Evolutionary conservation across 208 protist genomes (phyloP).

Genomic region (Histomonas meleagridis): DNA sequence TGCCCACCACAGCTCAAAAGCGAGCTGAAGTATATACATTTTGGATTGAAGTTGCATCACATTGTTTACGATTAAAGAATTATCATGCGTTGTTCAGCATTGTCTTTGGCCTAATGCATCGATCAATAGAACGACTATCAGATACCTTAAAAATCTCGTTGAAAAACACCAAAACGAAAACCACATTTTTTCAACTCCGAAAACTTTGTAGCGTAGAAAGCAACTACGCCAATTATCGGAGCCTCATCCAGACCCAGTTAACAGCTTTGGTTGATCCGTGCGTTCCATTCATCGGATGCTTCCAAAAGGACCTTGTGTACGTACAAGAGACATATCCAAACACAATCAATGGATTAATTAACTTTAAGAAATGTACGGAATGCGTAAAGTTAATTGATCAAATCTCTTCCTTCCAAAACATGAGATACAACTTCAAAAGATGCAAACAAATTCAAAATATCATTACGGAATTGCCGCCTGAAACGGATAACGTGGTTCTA

Average conservation of each 20-base stretch:
- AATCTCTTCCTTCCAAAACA: neutral
- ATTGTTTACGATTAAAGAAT: neutral
- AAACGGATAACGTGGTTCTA: neutral
- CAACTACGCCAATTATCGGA: too few relatives aligned
- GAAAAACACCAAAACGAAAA: neutral
- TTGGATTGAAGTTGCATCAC: neutral
- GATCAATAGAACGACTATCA: neutral
- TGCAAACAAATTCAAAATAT: neutral
- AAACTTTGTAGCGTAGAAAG: too few relatives aligned
- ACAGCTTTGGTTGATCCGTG: neutral
- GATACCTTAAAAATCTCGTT: neutral
- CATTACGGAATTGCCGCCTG: neutral
- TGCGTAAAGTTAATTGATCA: neutral
- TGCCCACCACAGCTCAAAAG: neutral
- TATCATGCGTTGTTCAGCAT: neutral
- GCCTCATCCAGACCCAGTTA: too few relatives aligned
- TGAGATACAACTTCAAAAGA: neutral
- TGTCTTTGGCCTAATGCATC: neutral
- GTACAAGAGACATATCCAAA: slow-evolving; percentile 15
- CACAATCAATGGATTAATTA: neutral
- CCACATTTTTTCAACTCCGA: neutral
- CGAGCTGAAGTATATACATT: neutral
- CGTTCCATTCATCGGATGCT: neutral
- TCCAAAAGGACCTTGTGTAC: neutral
- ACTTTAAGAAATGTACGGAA: neutral